Evolutionary conservation across 2,329 filamentous ascomycete genomes (phyloP), one percentile per base, ranked within the genome.

Genomic region (Ophiostoma ips): DNA sequence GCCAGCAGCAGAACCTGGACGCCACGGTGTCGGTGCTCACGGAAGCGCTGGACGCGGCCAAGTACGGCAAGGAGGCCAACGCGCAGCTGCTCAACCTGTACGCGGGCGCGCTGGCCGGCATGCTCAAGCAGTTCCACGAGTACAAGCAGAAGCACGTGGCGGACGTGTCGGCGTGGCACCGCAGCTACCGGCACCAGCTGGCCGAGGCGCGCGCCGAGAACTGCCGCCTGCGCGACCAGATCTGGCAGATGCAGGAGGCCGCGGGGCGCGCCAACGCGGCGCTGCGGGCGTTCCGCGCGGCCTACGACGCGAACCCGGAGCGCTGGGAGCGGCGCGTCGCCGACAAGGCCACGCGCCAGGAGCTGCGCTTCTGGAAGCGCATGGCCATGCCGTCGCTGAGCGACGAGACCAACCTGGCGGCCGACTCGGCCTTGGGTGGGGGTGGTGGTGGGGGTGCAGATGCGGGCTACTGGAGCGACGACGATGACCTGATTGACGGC

Each of bases 171-270:
- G 64, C 75, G 19, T 83, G 79, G 79, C 79, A 83, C 66, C 75
- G 72, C 50, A 79, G 75, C 52, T 83, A 83, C 67, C 75, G 79
- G 8, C 65, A 71, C 24, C 79, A 83, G 64, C 72, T 83, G 35
- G 77, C 77, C 56, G 77, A 80, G 59, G 77, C 79, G 44, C 77
- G 79, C 5, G 75, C 75, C 55, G 79, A 82, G 65, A 83, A 83
- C 58, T 70, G 70, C 53, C 70, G 72, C 2, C 69, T 83, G 48
- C 75, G 79, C 48, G 76, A 80, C 58, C 77, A 82, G 62, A 79
- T 83, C 58, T 79, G 77, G 71, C 76, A 80, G 57, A 80, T 81
- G 76, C 76, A 81, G 59, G 70, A 71, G 37, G 73, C 77, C 56
- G 79, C 79, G 21, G 69, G 69, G 44, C 67, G 65, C 12, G 78